A percentile compares a stretch with the other conserved stretches of the same genome.
phyloP scores from a whole-genome alignment of 2,329 filamentous ascomycete genomes.

The Monilinia laxa region DNA sequence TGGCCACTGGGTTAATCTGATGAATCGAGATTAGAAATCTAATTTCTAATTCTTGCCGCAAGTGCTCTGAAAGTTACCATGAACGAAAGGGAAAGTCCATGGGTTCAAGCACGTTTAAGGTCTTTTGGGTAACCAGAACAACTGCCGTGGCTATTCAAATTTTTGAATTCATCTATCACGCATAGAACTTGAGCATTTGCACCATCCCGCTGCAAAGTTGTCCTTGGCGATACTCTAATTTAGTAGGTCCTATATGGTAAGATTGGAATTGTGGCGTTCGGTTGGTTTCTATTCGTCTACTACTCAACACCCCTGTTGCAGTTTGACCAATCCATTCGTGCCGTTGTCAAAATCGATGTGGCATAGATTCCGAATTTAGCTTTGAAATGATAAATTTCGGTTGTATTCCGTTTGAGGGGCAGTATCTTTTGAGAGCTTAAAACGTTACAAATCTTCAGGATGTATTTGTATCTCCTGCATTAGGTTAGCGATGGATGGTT shows the following conservation, averaged over 20 bases:
- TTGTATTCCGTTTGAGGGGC: neutral
- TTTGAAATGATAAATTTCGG: neutral
- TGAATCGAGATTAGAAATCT: neutral
- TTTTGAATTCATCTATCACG: neutral
- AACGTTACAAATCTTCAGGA: neutral
- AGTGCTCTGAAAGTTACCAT: neutral
- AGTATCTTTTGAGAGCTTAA: neutral
- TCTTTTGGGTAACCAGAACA: neutral
- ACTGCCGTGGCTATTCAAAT: neutral
- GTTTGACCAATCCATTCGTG: neutral
- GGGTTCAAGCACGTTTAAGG: neutral
- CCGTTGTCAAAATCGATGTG: neutral
- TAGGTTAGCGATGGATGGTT: neutral
- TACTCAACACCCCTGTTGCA: neutral
- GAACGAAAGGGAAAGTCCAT: neutral
- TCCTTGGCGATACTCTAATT: conserved; percentile 10
- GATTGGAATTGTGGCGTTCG: neutral
- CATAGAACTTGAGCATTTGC: conserved; percentile 5
- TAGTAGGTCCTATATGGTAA: conserved; percentile 6
- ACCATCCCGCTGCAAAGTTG: conserved; percentile 14
- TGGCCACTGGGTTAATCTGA: neutral
- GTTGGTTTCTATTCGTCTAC: conserved; percentile 1
- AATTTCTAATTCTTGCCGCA: neutral
- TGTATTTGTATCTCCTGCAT: neutral
- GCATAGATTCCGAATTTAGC: neutral